Evolutionary conservation across 2,329 filamentous ascomycete species (phyloP).

Genomic region (Phaeosphaeria sp.): DNA sequence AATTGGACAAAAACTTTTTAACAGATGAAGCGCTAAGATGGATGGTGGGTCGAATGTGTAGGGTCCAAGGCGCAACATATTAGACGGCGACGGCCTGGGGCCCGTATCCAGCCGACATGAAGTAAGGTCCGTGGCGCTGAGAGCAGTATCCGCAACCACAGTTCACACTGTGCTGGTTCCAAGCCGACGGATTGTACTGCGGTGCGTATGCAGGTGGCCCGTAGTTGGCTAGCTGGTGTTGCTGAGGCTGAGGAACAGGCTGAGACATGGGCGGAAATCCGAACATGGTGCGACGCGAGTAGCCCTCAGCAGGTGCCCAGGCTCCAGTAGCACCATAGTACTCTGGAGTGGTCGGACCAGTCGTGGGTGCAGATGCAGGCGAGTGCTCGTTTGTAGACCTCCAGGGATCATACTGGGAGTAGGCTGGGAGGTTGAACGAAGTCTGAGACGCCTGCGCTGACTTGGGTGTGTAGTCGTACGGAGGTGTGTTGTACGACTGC

Average conservation of each 20-base stretch:
- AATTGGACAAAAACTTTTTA: constrained; percentile 41
- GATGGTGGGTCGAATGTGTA: constrained; percentile 33
- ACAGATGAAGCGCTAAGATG: constrained; percentile 41
- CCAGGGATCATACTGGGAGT: constrained; percentile 52
- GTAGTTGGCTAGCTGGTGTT: constrained; percentile 43
- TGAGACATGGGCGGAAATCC: constrained; percentile 48
- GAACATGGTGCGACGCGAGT: constrained; percentile 52
- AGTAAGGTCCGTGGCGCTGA: constrained; percentile 47
- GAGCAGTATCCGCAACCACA: constrained; percentile 48
- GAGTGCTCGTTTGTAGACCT: constrained; percentile 53
- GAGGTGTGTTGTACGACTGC: constrained; percentile 47
- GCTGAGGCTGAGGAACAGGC: constrained; percentile 50
- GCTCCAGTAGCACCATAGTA: constrained; percentile 55
- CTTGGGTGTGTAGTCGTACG: constrained; percentile 45
- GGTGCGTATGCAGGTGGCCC: constrained; percentile 40
- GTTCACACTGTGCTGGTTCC: constrained; percentile 46
- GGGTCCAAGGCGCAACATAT: constrained; percentile 17
- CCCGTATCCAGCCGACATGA: constrained; percentile 48
- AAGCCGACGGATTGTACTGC: constrained; percentile 45
- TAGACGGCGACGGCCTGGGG: constrained; percentile 47
- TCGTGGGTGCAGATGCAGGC: constrained; percentile 61
- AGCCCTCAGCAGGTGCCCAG: constrained; percentile 56
- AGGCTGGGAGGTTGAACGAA: constrained; percentile 45
- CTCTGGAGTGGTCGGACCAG: constrained; percentile 61
- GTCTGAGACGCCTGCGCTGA: constrained; percentile 45